Percentiles rank a stretch among this genome's conserved stretches.
Conservation (phyloP, 805 yeast species). For the Metschnikowia sp. region DNA sequence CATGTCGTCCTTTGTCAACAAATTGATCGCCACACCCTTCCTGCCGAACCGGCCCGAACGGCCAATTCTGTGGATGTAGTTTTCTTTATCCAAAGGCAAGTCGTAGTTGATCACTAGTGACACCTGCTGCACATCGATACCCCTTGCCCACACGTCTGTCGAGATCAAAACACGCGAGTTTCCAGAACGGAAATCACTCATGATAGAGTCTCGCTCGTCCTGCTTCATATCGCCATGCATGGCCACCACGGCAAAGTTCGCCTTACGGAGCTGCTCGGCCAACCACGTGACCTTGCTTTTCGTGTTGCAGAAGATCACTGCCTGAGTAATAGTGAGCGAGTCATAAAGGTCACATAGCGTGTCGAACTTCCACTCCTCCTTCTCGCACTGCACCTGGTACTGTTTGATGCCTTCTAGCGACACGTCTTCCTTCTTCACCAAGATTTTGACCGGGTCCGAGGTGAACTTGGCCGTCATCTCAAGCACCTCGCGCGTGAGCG, state of each 20-base stretch:
- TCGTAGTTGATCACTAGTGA: conserved; percentile 95
- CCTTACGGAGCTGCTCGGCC: conserved; percentile 69
- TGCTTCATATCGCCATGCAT: conserved; percentile 98
- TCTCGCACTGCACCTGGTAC: conserved; percentile 84
- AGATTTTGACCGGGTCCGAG: conserved; percentile 88
- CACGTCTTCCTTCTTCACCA: conserved; percentile 92
- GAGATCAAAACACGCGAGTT: conserved; percentile 90
- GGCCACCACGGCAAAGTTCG: conserved; percentile 87
- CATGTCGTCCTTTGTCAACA: conserved; percentile 78
- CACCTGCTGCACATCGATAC: conserved; percentile 97
- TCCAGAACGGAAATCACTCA: conserved; percentile 95
- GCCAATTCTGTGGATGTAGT: conserved; percentile 96
- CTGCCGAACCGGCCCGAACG: conserved; percentile 98
- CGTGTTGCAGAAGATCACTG: conserved; percentile 97
- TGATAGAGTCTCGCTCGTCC: conserved; percentile 88
- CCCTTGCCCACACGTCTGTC: conserved; percentile 97
- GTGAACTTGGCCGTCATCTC: conserved; percentile 91
- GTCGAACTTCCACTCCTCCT: conserved; percentile 93
- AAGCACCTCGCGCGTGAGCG: conserved; percentile 86
- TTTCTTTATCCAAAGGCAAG: conserved; percentile 87
- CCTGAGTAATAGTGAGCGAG: conserved; percentile 92
- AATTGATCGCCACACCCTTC: conserved; percentile 96
- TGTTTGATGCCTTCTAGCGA: conserved; percentile 94
- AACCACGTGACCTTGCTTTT: conserved; percentile 92
- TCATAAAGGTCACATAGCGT: conserved; percentile 93